Evolutionary conservation across 164 flowering plant genomes (phyloP).

Genomic region (Vitis vinifera): ASM3070453v1 NC_081808.1:1761501-1762000

Average conservation of each 20-base stretch:
- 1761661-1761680: neutral
- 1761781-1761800: constrained; percentile 72
- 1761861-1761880: constrained; percentile 24
- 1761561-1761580: too few relatives aligned
- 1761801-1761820: constrained; percentile 74
- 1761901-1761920: constrained; percentile 88
- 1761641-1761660: constrained; percentile 31
- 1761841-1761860: constrained; percentile 68
- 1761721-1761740: neutral
- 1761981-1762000: too few relatives aligned
- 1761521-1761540: constrained; percentile 23
- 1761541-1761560: constrained; percentile 22
- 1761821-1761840: constrained; percentile 74
- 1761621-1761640: constrained; percentile 16
- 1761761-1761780: constrained; percentile 65
- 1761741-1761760: constrained; percentile 50
- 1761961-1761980: too few relatives aligned
- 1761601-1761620: neutral
- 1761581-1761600: too few relatives aligned
- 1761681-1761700: neutral
- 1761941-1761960: neutral
- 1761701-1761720: neutral
- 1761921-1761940: constrained; percentile 71
- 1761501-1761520: too few relatives aligned
- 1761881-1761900: constrained; percentile 40